phyloP scores from a whole-genome alignment of 208 protist species.

The Trypanosoma scelopori region DNA sequence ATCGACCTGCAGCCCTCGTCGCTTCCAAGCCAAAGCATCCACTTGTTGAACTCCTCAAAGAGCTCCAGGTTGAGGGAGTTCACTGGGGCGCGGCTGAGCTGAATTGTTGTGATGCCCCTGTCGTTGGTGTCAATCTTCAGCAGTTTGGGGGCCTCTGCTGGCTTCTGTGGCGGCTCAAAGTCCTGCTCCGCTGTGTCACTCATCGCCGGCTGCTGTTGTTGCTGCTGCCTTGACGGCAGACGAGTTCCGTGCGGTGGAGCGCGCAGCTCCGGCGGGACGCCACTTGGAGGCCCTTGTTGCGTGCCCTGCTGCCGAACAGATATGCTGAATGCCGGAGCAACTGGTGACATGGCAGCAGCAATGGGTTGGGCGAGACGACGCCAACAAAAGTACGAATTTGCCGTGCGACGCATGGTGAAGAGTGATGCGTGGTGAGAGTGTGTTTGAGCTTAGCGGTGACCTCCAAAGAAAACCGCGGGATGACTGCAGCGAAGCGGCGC shows the following conservation, averaged over 20 bases:
- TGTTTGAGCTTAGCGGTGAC: background rate
- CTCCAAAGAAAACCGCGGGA: too few relatives aligned
- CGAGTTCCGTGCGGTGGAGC: slow-evolving; percentile 6
- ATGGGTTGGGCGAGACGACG: slow-evolving; percentile 28
- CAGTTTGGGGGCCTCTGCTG: slow-evolving; percentile 67
- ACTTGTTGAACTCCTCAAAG: slow-evolving; percentile 79
- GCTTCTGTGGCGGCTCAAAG: slow-evolving; percentile 68
- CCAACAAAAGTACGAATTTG: background rate
- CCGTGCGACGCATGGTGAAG: slow-evolving; percentile 4
- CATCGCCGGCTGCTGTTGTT: background rate
- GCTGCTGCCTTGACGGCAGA: background rate
- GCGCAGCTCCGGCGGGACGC: slow-evolving; percentile 33
- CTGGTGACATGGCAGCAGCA: slow-evolving; percentile 1
- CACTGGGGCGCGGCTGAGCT: slow-evolving; percentile 55
- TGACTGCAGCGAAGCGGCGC: too few relatives aligned
- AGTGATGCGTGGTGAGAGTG: background rate
- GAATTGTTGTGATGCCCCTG: slow-evolving; percentile 57
- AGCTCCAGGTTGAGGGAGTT: slow-evolving; percentile 78
- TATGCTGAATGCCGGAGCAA: background rate
- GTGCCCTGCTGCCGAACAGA: slow-evolving; percentile 8
- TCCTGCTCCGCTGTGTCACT: slow-evolving; percentile 26
- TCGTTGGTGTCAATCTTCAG: slow-evolving; percentile 58
- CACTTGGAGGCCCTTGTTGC: slow-evolving; percentile 24
- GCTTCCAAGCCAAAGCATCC: slow-evolving; percentile 83
- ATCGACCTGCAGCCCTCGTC: slow-evolving; percentile 69